A percentile compares a stretch with the other conserved stretches of the same genome.
These are phyloP conservation scores for Moesziomyces parantarcticus DNA, from an alignment of 1,284 basidiomycete genomes.

Conservation along the genomic window DNA sequence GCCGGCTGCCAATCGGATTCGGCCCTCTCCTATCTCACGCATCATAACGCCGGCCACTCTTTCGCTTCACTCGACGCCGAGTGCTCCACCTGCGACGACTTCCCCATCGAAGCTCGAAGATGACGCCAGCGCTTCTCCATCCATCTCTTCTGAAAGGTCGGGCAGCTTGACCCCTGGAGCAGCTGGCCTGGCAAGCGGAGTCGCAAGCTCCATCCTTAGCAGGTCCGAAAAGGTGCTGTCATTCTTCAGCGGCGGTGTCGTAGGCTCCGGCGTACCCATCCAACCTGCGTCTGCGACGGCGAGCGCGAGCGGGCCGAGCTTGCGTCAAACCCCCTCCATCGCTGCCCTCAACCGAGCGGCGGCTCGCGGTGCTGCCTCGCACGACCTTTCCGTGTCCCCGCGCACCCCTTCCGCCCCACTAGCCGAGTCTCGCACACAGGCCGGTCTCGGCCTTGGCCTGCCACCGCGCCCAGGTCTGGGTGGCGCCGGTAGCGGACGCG, in stretches of 20 bases:
- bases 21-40: conserved; percentile 49
- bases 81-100: conserved; percentile 9
- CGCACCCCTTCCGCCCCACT: not conserved
- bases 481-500: conserved; percentile 28
- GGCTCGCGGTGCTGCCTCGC: conserved; percentile 34
- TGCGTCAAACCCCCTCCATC: conserved; percentile 40
- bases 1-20: conserved; percentile 16
- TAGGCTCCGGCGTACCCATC: conserved; percentile 23
- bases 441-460: conserved; percentile 28
- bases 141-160: conserved; percentile 30
- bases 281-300: conserved; percentile 20
- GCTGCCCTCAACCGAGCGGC: conserved; percentile 40
- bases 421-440: conserved; percentile 13
- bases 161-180: conserved; percentile 37
- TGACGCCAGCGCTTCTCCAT: conserved; percentile 31
- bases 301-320: conserved; percentile 6
- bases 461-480: conserved; percentile 30
- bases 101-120: conserved; percentile 3
- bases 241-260: conserved; percentile 40
- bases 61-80: conserved; percentile 42
- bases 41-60: conserved; percentile 62
- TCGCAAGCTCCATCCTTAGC: conserved; percentile 35
- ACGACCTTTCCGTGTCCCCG: conserved; percentile 32
- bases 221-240: conserved; percentile 45
- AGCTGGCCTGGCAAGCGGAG: conserved; percentile 17